Evolutionary conservation across 2,329 filamentous ascomycete genomes (phyloP).

Genomic region (Neonectria sp.): DNA sequence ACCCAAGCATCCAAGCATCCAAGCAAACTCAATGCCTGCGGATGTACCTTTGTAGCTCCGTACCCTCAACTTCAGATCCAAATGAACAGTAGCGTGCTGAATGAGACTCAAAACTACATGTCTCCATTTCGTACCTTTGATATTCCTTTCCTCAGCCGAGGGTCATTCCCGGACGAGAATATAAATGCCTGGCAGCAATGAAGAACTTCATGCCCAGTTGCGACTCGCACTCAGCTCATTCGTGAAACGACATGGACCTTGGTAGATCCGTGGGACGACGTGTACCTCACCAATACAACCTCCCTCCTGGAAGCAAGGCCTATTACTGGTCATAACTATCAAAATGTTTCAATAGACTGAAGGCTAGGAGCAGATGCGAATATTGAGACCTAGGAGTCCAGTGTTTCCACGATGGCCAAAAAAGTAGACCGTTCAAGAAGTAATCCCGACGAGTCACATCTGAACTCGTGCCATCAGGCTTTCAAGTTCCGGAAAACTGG

Average conservation of each 20-base stretch:
- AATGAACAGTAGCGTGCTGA: neutral
- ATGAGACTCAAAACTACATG: slow-evolving; percentile 11
- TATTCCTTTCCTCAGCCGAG: too few species aligned
- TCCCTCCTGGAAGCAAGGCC: neutral
- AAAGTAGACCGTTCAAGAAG: too few species aligned
- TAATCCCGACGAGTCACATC: too few species aligned
- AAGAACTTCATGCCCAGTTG: too few species aligned
- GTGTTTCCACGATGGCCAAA: neutral
- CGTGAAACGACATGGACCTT: too few species aligned
- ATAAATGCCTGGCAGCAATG: too few species aligned
- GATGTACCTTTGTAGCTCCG: neutral
- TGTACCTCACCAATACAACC: neutral
- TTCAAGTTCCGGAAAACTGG: too few species aligned
- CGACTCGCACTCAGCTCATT: too few species aligned
- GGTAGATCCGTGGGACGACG: neutral
- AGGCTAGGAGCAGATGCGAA: neutral
- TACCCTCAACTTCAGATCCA: slow-evolving; percentile 3
- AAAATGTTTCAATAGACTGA: neutral
- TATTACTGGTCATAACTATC: neutral
- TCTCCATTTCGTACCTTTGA: too few species aligned
- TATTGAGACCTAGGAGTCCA: neutral
- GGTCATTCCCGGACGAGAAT: too few species aligned
- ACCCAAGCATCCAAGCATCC: neutral
- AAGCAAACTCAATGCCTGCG: neutral
- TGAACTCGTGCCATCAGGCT: too few species aligned